These are phyloP conservation scores for Candida suzukii DNA, from an alignment of 805 yeast genomes.

Conservation along the genomic window DNA sequence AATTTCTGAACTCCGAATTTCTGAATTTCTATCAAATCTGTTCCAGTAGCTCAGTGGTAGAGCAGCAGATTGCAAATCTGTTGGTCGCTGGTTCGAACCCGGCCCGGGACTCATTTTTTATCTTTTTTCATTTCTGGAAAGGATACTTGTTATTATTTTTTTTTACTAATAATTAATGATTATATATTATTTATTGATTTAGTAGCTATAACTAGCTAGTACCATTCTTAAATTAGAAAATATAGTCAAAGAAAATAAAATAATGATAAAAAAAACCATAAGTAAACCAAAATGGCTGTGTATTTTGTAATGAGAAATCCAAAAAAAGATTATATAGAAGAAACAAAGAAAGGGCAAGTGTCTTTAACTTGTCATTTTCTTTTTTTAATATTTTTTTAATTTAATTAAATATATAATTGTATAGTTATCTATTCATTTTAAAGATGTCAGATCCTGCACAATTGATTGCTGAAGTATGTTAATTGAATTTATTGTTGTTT, in stretches of 20 bases:
- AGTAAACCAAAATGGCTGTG: too few relatives aligned
- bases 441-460: constrained; percentile 27
- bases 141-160: not conserved
- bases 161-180: too few relatives aligned
- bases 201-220: too few relatives aligned
- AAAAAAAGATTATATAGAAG: too few relatives aligned
- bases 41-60: constrained; percentile 88
- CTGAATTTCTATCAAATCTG: not conserved
- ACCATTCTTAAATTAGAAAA: too few relatives aligned
- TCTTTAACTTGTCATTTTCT: not conserved
- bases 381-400: not conserved
- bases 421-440: not conserved
- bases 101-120: constrained; percentile 69
- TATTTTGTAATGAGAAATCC: too few relatives aligned
- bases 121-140: not conserved
- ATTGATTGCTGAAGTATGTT: constrained; percentile 26
- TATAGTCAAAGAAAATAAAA: too few relatives aligned
- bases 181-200: too few relatives aligned
- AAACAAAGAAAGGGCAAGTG: too few relatives aligned
- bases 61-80: constrained; percentile 99
- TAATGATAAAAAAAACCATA: too few relatives aligned
- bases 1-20: too few relatives aligned
- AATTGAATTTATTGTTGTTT: too few relatives aligned
- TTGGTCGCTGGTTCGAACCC: constrained; percentile 97
- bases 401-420: not conserved